phyloP scores from a whole-genome alignment of 352 stramenopile genomes.

The Phytophthora cactorum region DNA sequence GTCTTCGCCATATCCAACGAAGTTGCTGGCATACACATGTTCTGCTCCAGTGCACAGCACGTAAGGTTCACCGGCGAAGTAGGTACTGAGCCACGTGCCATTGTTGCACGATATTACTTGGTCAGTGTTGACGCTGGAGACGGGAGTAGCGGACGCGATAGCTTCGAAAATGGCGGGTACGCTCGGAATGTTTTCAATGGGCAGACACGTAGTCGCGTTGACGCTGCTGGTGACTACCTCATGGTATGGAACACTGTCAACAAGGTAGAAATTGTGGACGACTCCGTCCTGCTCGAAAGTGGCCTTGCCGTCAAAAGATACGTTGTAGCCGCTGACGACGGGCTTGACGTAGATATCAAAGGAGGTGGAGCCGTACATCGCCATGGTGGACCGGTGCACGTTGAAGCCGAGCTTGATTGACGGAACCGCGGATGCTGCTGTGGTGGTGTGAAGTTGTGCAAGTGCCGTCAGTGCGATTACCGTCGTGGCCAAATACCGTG shows the following conservation, averaged over 20 bases:
- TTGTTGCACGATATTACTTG: too few relatives aligned
- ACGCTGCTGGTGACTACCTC: constrained; percentile 7
- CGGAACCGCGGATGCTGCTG: constrained; percentile 19
- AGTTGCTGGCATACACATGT: too few relatives aligned
- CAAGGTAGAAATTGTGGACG: constrained; percentile 48
- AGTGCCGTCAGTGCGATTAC: background rate
- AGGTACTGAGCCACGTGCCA: too few relatives aligned
- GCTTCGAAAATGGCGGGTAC: too few relatives aligned
- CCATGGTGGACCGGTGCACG: constrained; percentile 55
- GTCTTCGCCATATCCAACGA: too few relatives aligned
- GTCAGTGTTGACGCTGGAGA: too few relatives aligned
- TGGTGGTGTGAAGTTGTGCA: background rate
- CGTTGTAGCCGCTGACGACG: constrained; percentile 21
- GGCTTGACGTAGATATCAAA: constrained; percentile 54
- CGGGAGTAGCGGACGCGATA: too few relatives aligned
- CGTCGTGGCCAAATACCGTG: constrained; percentile 1
- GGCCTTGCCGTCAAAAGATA: constrained; percentile 47
- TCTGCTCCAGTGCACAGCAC: too few relatives aligned
- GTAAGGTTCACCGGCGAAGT: too few relatives aligned
- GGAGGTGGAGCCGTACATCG: constrained; percentile 36
- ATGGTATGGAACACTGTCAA: constrained; percentile 45
- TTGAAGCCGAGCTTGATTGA: constrained; percentile 47
- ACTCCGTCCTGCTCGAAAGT: constrained; percentile 37
- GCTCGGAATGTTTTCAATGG: too few relatives aligned
- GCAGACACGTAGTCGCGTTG: too few relatives aligned